Percentiles rank a stretch among this genome's conserved stretches.
Evolutionary conservation across 2,329 filamentous ascomycete genomes (phyloP).

Genomic region (Fusarium miscanthi): DNA sequence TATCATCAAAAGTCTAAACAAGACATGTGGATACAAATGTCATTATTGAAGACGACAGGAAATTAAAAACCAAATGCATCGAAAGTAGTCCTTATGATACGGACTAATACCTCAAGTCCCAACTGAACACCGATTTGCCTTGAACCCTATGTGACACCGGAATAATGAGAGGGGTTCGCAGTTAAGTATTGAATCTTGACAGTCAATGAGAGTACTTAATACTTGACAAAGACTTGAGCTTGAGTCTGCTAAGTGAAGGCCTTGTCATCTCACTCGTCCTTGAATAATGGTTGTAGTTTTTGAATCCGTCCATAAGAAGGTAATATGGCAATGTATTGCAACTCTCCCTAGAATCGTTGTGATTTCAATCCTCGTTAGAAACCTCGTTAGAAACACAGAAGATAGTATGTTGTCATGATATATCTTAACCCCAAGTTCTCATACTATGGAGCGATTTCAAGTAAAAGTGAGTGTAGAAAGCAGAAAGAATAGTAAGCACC

Average conservation of each 20-base stretch:
- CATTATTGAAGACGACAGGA: neutral
- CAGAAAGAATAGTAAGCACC: neutral
- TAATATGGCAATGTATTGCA: neutral
- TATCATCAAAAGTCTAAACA: neutral
- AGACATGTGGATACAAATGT: neutral
- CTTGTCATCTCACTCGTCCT: neutral
- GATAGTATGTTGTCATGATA: too few species aligned
- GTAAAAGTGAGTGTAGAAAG: neutral
- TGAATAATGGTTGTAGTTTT: neutral
- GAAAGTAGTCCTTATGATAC: neutral
- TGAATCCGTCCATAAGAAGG: neutral
- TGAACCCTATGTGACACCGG: neutral
- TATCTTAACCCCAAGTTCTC: neutral
- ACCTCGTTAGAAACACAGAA: neutral
- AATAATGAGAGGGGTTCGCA: neutral
- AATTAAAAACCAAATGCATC: too few species aligned
- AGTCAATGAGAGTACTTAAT: neutral
- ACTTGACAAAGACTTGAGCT: neutral
- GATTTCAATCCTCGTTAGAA: neutral
- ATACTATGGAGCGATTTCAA: neutral
- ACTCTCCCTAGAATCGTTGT: neutral
- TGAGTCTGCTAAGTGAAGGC: neutral
- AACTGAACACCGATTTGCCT: neutral
- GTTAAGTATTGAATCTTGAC: neutral
- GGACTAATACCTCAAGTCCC: too few species aligned